phyloP scores from a whole-genome alignment of 768 basidiomycete species.

The Russula dissimulans region DNA sequence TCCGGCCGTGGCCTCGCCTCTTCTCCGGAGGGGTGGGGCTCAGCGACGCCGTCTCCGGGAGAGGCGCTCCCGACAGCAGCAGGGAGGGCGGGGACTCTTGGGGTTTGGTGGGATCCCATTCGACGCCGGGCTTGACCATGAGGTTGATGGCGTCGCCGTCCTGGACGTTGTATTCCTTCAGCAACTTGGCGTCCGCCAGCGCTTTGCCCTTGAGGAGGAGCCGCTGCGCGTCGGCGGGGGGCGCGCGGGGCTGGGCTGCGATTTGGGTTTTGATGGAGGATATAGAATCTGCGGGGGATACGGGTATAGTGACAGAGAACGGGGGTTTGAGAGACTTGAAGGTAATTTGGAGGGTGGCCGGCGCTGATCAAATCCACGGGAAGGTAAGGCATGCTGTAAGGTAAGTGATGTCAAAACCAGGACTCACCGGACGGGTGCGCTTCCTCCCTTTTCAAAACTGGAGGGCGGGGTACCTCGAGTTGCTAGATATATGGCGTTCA shows the following conservation, averaged over 20 bases:
- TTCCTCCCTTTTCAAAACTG: constrained; percentile 36
- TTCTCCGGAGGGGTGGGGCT: constrained; percentile 21
- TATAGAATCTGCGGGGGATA: constrained; percentile 79
- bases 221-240: constrained; percentile 72
- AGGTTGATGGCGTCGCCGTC: constrained; percentile 78
- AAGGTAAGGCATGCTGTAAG: too few relatives aligned
- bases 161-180: constrained; percentile 83
- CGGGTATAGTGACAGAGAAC: constrained; percentile 58
- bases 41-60: constrained; percentile 5
- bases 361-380: neutral
- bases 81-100: constrained; percentile 21
- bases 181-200: constrained; percentile 75
- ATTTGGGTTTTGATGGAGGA: constrained; percentile 70
- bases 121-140: constrained; percentile 70
- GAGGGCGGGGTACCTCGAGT: constrained; percentile 54
- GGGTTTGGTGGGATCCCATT: constrained; percentile 48
- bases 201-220: constrained; percentile 93
- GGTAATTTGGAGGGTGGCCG: constrained; percentile 51
- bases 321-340: constrained; percentile 92
- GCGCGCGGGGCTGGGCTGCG: constrained; percentile 55
- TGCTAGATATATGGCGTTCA: constrained; percentile 22
- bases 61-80: neutral
- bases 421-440: constrained; percentile 28
- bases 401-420: neutral
- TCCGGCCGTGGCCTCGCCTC: constrained; percentile 46